phyloP scores from a whole-genome alignment of 2,329 filamentous ascomycete genomes.

The Claviceps fusiformis region DNA sequence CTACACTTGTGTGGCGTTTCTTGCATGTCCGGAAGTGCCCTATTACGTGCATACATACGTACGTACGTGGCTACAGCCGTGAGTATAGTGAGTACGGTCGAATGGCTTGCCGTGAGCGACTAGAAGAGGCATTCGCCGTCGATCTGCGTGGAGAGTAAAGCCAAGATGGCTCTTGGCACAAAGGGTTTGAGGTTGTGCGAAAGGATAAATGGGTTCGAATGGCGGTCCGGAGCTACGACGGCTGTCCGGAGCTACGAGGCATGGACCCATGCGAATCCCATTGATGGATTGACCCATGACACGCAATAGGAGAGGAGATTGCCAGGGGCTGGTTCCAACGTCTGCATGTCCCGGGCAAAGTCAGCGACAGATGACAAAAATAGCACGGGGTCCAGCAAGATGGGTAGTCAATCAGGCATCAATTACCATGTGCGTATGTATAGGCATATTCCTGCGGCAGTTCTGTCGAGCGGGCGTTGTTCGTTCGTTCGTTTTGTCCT shows the following conservation, averaged over 20 bases:
- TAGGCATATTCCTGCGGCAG: neutral
- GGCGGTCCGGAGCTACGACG: neutral
- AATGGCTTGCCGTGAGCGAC: neutral
- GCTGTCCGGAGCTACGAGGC: neutral
- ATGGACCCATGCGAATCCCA: too few relatives aligned
- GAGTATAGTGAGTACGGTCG: neutral
- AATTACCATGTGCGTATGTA: too few relatives aligned
- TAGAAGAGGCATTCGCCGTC: conserved; percentile 1
- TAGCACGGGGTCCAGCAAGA: too few relatives aligned
- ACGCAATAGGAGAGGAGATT: neutral
- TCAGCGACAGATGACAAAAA: neutral
- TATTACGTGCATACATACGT: neutral
- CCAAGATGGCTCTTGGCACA: neutral
- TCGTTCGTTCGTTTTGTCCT: neutral
- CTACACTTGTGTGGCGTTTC: neutral
- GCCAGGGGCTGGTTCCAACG: neutral
- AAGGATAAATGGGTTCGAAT: neutral
- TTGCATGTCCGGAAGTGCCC: neutral
- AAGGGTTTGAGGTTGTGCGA: neutral
- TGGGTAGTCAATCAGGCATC: too few relatives aligned
- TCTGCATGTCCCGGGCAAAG: neutral
- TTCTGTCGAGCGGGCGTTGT: neutral
- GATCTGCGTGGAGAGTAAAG: neutral
- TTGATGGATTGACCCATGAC: neutral
- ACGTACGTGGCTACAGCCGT: neutral